phyloP scores from a whole-genome alignment of 352 stramenopile genomes.

The Detonula confervacea region DNA sequence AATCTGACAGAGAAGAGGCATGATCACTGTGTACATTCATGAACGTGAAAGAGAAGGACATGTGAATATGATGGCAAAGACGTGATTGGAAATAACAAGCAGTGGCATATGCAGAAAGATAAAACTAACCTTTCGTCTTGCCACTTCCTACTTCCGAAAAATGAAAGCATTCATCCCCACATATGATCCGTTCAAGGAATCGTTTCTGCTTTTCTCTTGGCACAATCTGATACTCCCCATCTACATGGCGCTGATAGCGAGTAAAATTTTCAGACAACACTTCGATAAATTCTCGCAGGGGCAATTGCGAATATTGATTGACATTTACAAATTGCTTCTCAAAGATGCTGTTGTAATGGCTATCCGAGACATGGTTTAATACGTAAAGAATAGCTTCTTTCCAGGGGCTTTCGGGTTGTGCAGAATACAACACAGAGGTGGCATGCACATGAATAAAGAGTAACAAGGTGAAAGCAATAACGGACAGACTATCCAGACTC shows the following conservation, averaged over 20 bases:
- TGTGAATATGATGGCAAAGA: not conserved
- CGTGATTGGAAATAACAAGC: not conserved
- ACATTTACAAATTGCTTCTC: slow-evolving; percentile 67
- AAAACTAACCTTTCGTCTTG: slow-evolving; percentile 57
- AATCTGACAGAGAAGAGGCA: slow-evolving; percentile 67
- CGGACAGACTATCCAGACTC: slow-evolving; percentile 8
- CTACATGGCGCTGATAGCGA: slow-evolving; percentile 62
- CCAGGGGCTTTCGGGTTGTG: slow-evolving; percentile 46
- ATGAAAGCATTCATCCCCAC: slow-evolving; percentile 68
- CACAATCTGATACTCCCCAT: slow-evolving; percentile 68
- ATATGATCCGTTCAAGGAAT: slow-evolving; percentile 68
- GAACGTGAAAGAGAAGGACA: not conserved
- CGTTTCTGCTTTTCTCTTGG: slow-evolving; percentile 68
- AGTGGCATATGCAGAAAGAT: not conserved
- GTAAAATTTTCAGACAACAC: slow-evolving; percentile 63
- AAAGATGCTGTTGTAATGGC: slow-evolving; percentile 64
- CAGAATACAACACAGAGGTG: not conserved
- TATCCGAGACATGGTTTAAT: slow-evolving; percentile 29
- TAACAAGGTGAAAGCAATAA: not conserved
- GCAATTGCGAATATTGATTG: slow-evolving; percentile 52
- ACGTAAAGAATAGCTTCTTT: slow-evolving; percentile 68
- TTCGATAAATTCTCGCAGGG: slow-evolving; percentile 66
- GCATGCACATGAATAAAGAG: not conserved
- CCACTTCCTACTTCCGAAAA: slow-evolving; percentile 66
- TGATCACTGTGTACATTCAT: slow-evolving; percentile 47